These are phyloP conservation scores for Penicillium dipodomyicola DNA, from an alignment of 495 filamentous ascomycete genomes.

Conservation along the genomic window DNA sequence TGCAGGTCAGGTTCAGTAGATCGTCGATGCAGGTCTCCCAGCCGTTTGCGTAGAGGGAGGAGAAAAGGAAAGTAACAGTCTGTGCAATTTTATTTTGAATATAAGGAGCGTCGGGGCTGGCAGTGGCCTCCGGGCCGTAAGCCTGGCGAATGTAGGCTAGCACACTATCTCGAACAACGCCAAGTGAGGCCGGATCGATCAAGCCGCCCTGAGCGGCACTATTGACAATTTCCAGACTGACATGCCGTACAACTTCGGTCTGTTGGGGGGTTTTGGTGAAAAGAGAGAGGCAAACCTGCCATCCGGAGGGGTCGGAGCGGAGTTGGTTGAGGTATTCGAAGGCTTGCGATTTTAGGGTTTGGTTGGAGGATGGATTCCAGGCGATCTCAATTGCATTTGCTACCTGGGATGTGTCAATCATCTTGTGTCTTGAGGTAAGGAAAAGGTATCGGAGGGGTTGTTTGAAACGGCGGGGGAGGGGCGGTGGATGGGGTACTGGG, in stretches of 20 bases:
- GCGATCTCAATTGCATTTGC: constrained; percentile 91
- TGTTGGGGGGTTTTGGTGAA: constrained; percentile 78
- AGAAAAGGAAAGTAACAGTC: constrained; percentile 89
- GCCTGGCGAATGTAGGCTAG: constrained; percentile 70
- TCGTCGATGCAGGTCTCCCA: constrained; percentile 92
- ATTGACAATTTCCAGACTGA: constrained; percentile 87
- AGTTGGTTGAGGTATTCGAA: constrained; percentile 84
- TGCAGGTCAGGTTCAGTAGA: constrained; percentile 64
- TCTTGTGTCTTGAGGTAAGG: constrained; percentile 13
- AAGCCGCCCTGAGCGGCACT: constrained; percentile 75
- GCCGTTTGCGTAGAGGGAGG: constrained; percentile 72
- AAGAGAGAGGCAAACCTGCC: constrained; percentile 81
- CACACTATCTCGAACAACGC: constrained; percentile 70
- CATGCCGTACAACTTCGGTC: constrained; percentile 80
- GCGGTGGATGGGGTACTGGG: constrained; percentile 18
- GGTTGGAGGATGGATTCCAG: constrained; percentile 71
- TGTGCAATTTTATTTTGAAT: constrained; percentile 98
- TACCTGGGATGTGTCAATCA: constrained; percentile 55
- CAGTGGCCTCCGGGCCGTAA: constrained; percentile 59
- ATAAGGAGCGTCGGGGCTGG: constrained; percentile 59
- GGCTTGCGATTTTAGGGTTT: constrained; percentile 75
- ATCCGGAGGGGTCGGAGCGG: constrained; percentile 71
- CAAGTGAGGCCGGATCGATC: constrained; percentile 64
- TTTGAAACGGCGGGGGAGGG: constrained; percentile 15
- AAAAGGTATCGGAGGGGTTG: constrained; percentile 20